phyloP scores from a whole-genome alignment of 225 moss, liverwort and hornwort genomes.

The Bryum argenteum region DNA sequence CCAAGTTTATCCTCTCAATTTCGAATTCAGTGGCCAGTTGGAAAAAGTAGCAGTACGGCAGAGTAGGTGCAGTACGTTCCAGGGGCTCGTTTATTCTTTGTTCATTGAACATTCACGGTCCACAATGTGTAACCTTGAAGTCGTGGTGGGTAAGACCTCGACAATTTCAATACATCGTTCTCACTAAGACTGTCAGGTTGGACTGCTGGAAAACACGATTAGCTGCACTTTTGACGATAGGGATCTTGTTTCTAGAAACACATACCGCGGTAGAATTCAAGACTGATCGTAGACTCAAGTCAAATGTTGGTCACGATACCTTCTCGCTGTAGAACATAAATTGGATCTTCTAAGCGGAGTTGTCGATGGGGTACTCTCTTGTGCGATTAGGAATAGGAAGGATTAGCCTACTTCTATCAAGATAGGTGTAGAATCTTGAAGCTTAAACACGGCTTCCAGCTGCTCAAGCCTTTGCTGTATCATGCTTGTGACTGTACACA shows the following conservation, averaged over 20 bases:
- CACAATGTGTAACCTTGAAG: background rate
- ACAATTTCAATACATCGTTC: background rate
- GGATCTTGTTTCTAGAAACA: background rate
- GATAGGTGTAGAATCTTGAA: background rate
- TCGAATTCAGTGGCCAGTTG: background rate
- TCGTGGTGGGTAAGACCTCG: background rate
- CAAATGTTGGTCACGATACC: background rate
- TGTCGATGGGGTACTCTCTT: background rate
- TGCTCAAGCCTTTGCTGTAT: background rate
- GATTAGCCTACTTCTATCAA: background rate
- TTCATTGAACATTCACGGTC: background rate
- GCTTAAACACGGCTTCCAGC: background rate
- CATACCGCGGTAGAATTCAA: background rate
- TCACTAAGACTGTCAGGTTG: too few relatives aligned
- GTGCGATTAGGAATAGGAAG: background rate
- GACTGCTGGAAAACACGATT: too few relatives aligned
- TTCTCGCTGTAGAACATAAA: background rate
- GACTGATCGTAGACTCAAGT: background rate
- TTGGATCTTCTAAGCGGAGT: background rate
- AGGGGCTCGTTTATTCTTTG: background rate
- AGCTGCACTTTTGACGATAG: background rate
- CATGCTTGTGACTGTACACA: background rate
- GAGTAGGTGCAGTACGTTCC: background rate
- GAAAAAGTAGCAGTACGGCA: background rate
- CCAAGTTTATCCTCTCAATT: background rate